Evolutionary conservation across 2,329 filamentous ascomycete genomes (phyloP).

Genomic region (Penicillium sp.): DNA sequence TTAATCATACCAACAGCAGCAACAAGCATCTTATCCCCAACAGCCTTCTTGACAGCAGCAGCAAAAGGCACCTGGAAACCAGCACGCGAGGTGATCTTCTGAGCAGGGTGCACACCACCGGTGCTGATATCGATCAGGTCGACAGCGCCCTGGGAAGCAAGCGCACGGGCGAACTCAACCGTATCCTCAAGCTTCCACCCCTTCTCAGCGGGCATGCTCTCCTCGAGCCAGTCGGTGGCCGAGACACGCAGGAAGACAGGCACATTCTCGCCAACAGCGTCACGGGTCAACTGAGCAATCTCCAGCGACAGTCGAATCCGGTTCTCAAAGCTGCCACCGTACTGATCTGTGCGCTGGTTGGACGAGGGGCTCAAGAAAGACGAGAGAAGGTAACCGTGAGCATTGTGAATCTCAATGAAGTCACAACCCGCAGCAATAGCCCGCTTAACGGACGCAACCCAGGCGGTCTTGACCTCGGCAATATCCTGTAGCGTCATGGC

Average conservation of each 20-base stretch:
- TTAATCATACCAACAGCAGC: constrained; percentile 72
- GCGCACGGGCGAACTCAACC: constrained; percentile 59
- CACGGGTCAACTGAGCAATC: constrained; percentile 59
- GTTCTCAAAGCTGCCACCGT: constrained; percentile 56
- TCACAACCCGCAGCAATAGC: constrained; percentile 70
- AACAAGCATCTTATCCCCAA: constrained; percentile 68
- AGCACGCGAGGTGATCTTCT: constrained; percentile 48
- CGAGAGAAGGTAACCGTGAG: constrained; percentile 73
- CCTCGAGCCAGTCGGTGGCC: constrained; percentile 71
- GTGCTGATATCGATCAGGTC: constrained; percentile 81
- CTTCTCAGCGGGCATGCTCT: constrained; percentile 55
- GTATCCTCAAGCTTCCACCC: constrained; percentile 67
- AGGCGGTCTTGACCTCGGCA: constrained; percentile 59
- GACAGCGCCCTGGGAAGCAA: constrained; percentile 66
- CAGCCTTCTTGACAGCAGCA: constrained; percentile 65
- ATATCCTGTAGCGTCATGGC: constrained; percentile 70
- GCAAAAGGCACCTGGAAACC: constrained; percentile 74
- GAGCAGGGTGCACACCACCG: constrained; percentile 61
- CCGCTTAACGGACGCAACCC: constrained; percentile 55
- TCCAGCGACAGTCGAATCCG: constrained; percentile 65
- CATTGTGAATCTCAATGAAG: constrained; percentile 72
- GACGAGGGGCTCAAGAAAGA: constrained; percentile 64
- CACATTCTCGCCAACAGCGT: constrained; percentile 61
- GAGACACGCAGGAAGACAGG: constrained; percentile 70
- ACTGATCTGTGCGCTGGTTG: constrained; percentile 63